Base-by-base conservation (phyloP, 1,139 yeast species). In the Magnusiomyces clavatus region DNA sequence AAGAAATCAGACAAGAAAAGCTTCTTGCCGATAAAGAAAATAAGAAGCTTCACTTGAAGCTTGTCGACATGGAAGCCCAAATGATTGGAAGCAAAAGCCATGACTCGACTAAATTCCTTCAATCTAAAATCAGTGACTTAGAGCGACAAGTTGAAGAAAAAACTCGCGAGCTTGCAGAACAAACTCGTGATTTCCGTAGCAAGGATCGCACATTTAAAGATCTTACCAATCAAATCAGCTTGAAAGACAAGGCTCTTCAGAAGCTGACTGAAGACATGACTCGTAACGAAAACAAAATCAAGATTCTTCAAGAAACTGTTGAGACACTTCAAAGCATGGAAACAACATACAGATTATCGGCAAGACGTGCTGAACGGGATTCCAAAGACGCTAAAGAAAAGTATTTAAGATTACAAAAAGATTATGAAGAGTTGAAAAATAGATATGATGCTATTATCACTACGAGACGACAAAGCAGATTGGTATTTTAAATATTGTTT, bases 361-460 rank as follows among this genome's bases (percentile, higher is more conserved):
- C 74, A 17, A 73, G 76, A 49, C 66, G 78, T 43, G 70, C 77
- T 0, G 72, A 70, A 50, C 68, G 82, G 47, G 81, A 78, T 55
- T 67, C 75, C 11, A 67, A 75, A 6, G 82, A 80, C 49, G 69
- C 77, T 57, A 78, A 77, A 58, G 87, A 82, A 57, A 70, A 70
- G 47, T 69, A 78, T 51, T 66, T 81, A 54, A 69, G 77, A 53
- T 65, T 83, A 57, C 89, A 86, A 65, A 78, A 74, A 60, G 95
- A 86, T 62, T 68, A 84, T 16, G 73, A 78, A 48, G 82, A 80
- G 54, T 81, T 89, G 80, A 78, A 78, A 61, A 72, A 71, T 47
- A 69, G 77, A 54, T 72, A 70, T 57, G 73, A 72, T 8, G 19
- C 43, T 13, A 16, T 46, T 12, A 43, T 46, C 24, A 38, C 41